Base-by-base conservation (phyloP, 2,329 filamentous ascomycete species). In the Arthrobotrys entomopaga region DNA sequence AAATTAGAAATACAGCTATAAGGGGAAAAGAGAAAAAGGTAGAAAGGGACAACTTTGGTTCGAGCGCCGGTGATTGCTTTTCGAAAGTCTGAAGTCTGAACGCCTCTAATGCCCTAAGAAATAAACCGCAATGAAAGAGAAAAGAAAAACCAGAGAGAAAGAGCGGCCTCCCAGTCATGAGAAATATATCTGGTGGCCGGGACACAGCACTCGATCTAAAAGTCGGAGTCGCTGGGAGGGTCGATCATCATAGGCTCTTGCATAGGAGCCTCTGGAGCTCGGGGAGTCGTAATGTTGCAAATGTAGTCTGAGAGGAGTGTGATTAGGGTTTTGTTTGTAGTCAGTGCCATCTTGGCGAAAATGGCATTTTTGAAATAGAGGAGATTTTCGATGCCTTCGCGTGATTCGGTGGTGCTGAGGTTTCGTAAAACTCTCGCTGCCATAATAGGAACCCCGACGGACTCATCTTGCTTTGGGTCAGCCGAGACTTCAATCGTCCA, bases 401-500 rank as follows among this genome's bases (percentile, higher is more conserved):
- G 20, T 0, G 61, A 22, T n/a, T 56, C 10, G 1, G 53, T 49
- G 13, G 22, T 73, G 43, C 69, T 73, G 3, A 73, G 50, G 24
- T 73, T 73, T 2, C 24, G 40, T 4, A 73, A 16, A 15, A 73
- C 69, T 19, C 43, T 64, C 11, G 61, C 56, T 2, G 69, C 69
- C 69, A 73, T 73, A 7, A 54, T 8, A 3, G 64, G 29, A 20
- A 73, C 49, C 2, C 69, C 69, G 42, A 26, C 19, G 8, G 42
- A 24, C 2, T 66, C 29, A 7, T 58, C 61, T 7, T 40, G 24
- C 19, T 34, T 54, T 2, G 43, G 26, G 24, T 48, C 40, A 11
- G 26, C 42, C 2, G 69, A 42, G n/a, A 73, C 16, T 50, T 73
- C 69, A 0, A 50, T 52, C 1, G 69, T 73, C 56, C 57, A 66